Evolutionary conservation across 768 basidiomycete genomes (phyloP).

Genomic region (Amanita brunnescens): DNA sequence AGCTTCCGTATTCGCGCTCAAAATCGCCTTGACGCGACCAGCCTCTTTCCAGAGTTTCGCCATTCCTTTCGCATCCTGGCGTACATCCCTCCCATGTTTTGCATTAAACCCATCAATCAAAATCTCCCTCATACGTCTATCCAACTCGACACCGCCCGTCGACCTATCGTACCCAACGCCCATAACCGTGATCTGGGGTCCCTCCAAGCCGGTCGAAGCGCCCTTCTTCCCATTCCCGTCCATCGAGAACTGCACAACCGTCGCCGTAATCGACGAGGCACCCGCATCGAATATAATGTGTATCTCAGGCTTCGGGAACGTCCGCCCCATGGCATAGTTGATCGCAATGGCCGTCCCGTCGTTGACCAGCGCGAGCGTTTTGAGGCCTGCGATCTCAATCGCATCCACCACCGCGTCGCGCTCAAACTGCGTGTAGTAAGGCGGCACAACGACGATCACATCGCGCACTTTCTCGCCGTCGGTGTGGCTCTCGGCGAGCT

Average conservation of each 20-base stretch:
- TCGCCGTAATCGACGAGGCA: constrained; percentile 72
- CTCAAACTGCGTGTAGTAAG: constrained; percentile 85
- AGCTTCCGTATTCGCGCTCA: constrained; percentile 88
- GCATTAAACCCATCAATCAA: constrained; percentile 67
- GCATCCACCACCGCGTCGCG: constrained; percentile 89
- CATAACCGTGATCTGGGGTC: constrained; percentile 66
- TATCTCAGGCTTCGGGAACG: constrained; percentile 70
- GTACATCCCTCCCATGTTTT: constrained; percentile 61
- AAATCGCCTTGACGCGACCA: constrained; percentile 77
- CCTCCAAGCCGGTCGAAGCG: constrained; percentile 24
- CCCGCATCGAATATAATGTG: constrained; percentile 96
- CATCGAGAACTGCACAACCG: constrained; percentile 60
- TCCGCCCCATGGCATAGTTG: constrained; percentile 96
- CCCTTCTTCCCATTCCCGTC: constrained; percentile 29
- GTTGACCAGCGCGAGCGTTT: constrained; percentile 76
- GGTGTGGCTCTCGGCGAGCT: constrained; percentile 64
- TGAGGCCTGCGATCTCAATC: constrained; percentile 83
- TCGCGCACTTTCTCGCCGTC: constrained; percentile 75
- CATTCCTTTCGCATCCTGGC: constrained; percentile 74
- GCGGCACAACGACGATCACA: constrained; percentile 83
- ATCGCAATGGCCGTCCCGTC: constrained; percentile 94
- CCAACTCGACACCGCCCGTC: constrained; percentile 77
- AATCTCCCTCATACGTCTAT: constrained; percentile 73
- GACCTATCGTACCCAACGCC: constrained; percentile 76
- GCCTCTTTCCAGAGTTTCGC: constrained; percentile 95